Base-by-base conservation (phyloP, 805 yeast genomes). In the Metschnikowia hibisci region DNA sequence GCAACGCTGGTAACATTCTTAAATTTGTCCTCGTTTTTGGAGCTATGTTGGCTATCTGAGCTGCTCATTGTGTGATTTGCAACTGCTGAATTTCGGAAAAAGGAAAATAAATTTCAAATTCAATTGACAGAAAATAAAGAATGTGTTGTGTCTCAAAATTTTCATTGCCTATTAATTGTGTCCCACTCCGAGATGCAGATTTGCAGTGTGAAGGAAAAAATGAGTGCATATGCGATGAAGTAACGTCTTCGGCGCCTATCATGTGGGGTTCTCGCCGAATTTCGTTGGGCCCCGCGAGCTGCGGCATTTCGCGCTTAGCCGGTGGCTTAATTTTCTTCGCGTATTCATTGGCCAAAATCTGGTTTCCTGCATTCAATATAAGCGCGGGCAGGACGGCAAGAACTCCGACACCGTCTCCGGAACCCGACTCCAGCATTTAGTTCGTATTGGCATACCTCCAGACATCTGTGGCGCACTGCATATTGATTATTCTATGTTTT, bases 401-500 rank as follows among this genome's bases (percentile, higher is more conserved):
- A 35, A 16, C 23, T 35, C 32, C 39, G 25, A 26, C 22, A 26
- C 15, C n/a, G 31, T 9, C 38, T 34, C 31, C 38, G 23, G 30
- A 27, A 15, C 29, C 25, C 36, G 25, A 14, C 11, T 25, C 22
- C 30, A 16, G 11, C 16, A 34, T 16, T 12, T 12, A 5, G 5
- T 30, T 12, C 29, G 39, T 27, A 26, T 35, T 9, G 25, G 25
- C 1, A 25, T 20, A 16, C 22, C 18, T n/a, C 25, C 39, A 28
- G 23, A 16, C 25, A 35, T 16, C 30, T 26, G 39, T 28, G 39
- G 32, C 22, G 16, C 31, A 25, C 22, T 25, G 38, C 27, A 23
- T 35, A 27, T 12, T 15, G 25, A 25, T 20, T 11, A 14, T 4
- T 26, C 9, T 6, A 47, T 47, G 50, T 16, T 30, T 18, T 34